Evolutionary conservation across 1,284 basidiomycete species (phyloP).

Genomic region (Fistulina hepatica): DNA sequence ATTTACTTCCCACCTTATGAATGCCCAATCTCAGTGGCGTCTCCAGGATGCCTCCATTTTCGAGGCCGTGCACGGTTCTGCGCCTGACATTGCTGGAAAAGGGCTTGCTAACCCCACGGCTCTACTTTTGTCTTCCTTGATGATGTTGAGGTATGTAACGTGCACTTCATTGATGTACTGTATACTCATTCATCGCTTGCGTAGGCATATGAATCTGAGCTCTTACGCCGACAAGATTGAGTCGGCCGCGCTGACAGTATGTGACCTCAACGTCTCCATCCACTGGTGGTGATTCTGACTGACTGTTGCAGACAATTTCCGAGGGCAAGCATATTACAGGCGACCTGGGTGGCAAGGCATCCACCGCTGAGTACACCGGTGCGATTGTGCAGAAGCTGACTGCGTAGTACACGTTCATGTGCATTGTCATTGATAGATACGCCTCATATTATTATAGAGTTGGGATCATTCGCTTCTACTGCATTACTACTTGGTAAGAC

Average conservation of each 20-base stretch:
- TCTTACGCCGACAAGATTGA: conserved; percentile 87
- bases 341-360: conserved; percentile 85
- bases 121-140: conserved; percentile 95
- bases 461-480: too few species aligned
- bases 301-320: conserved; percentile 87
- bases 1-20: conserved; percentile 4
- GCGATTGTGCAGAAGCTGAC: conserved; percentile 79
- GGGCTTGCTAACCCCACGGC: conserved; percentile 97
- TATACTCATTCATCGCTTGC: neutral
- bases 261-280: conserved; percentile 22
- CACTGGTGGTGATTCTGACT: conserved; percentile 11
- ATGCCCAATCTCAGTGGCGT: conserved; percentile 4
- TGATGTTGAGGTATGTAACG: conserved; percentile 98
- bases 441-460: too few species aligned
- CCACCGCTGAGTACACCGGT: conserved; percentile 79
- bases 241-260: conserved; percentile 76
- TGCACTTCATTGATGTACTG: conserved; percentile 24
- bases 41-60: conserved; percentile 91
- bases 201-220: conserved; percentile 64
- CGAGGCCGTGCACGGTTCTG: conserved; percentile 98
- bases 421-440: conserved; percentile 85
- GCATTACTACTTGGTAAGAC: too few species aligned
- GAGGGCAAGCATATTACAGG: conserved; percentile 90
- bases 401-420: too few species aligned
- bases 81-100: conserved; percentile 97